Evolutionary conservation across 2,329 filamentous ascomycete species (phyloP).

Genomic region (Coleophoma cylindrospora): DNA sequence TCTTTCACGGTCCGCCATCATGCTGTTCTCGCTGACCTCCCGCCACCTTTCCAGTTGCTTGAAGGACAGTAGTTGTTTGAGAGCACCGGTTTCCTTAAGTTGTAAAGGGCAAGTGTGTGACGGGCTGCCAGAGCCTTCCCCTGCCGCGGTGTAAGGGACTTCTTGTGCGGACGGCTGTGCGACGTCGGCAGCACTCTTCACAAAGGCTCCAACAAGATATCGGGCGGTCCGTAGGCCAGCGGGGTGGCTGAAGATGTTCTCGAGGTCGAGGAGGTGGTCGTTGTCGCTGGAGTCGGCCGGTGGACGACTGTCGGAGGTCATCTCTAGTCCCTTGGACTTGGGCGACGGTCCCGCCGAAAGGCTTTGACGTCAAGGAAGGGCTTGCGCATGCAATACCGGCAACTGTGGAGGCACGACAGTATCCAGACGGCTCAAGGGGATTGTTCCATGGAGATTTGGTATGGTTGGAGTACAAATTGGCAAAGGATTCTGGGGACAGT

Average conservation of each 20-base stretch:
- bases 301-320: not conserved
- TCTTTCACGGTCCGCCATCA: too few species aligned
- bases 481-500: too few species aligned
- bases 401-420: too few species aligned
- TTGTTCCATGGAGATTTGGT: too few species aligned
- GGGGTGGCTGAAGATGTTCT: conserved; percentile 5
- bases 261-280: conserved; percentile 4
- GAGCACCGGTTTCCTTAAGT: not conserved
- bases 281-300: not conserved
- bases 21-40: too few species aligned
- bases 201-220: conserved; percentile 5
- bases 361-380: too few species aligned
- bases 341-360: too few species aligned
- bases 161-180: not conserved
- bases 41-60: not conserved
- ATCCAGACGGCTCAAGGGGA: too few species aligned
- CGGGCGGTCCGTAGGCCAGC: conserved; percentile 10
- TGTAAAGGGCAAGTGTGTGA: not conserved
- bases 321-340: too few species aligned
- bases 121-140: not conserved
- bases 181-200: not conserved
- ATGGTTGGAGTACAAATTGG: too few species aligned
- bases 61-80: not conserved
- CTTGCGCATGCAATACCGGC: too few species aligned
- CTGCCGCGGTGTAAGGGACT: not conserved